Evolutionary conservation across 148 eudicot species (phyloP).

Genomic region (Heliamphora exappendiculata): DNA sequence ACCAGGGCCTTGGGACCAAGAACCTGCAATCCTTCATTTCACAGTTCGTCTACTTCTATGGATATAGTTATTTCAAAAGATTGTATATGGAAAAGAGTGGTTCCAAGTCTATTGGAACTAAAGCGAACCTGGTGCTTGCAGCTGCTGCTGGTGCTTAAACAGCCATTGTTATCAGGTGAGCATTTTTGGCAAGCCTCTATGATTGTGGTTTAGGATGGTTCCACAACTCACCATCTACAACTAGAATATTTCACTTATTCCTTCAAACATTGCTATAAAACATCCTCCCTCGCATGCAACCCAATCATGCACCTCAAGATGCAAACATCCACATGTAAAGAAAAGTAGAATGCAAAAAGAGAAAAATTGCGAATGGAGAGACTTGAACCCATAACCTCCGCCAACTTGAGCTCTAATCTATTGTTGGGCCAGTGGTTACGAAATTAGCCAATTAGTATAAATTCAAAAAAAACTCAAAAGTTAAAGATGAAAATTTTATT

Average conservation of each 20-base stretch:
- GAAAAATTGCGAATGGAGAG: not conserved
- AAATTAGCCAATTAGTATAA: too few relatives aligned
- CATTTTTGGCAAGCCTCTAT: not conserved
- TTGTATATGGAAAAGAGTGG: conserved; percentile 32
- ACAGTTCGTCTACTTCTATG: conserved; percentile 51
- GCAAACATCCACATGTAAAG: not conserved
- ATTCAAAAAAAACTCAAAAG: too few relatives aligned
- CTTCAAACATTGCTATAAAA: not conserved
- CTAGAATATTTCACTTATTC: not conserved
- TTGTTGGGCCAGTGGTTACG: too few relatives aligned
- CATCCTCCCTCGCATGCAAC: not conserved
- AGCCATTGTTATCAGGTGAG: conserved; percentile 39
- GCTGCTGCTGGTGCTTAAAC: conserved; percentile 57
- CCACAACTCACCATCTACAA: not conserved
- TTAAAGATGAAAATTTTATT: too few relatives aligned
- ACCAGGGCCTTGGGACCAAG: conserved; percentile 56
- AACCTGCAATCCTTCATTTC: conserved; percentile 49
- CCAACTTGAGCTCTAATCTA: too few relatives aligned
- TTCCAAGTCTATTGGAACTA: conserved; percentile 45
- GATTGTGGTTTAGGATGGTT: not conserved
- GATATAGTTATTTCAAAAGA: conserved; percentile 47
- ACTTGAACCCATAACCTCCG: too few relatives aligned
- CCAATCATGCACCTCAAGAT: not conserved
- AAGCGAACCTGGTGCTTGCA: conserved; percentile 44
- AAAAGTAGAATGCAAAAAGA: not conserved